Base-by-base conservation (phyloP, 495 filamentous ascomycete genomes). In the Xylaria scruposa region DNA sequence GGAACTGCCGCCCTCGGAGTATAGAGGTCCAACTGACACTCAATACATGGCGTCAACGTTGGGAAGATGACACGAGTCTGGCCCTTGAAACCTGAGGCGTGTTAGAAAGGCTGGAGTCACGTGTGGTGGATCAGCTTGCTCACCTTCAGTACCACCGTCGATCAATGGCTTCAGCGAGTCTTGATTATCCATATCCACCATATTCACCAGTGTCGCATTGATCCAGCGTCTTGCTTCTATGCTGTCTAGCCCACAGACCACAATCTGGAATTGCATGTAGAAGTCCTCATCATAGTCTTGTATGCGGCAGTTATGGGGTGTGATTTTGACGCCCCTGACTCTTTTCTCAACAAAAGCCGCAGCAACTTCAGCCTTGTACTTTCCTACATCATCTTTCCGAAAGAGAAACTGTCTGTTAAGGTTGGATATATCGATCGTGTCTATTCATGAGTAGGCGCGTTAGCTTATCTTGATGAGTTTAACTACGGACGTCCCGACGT, bases 171-270 rank as follows among this genome's bases (percentile, higher is more conserved):
- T 98, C 73, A 96, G 78, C 68, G 88, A 92, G 78, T 97, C 94
- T 36, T 88, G 88, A 72, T 95, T 86, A 4, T 93, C 89, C 58
- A 86, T 82, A 24, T 86, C 81, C 2, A 97, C 92, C 91, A 99
- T 94, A 59, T 90, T 90, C 24, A 97, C 90, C 4, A 99, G 86
- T 2, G 91, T 97, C 24, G 95, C 91, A 81, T 98, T 99, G 84
- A 99, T 99, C 97, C 97, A 99, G 68, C 97, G 89, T 36, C 97
- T 88, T 49, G 97, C 97, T 83, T 98, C 97, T 76, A 99, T 95
- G 79, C 93, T 97, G 81, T 99, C 97, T 56, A 99, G 85, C n/a
- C 97, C 97, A 80, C 96, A 99, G 58, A 99, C 88, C 54, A 99
- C 86, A 47, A 97, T 86, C 74, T 93, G 91, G 81, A 99, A 99